Evolutionary conservation across 352 stramenopile species (phyloP), one percentile per base, ranked within the genome.

Genomic region (Phytophthora pini): DNA sequence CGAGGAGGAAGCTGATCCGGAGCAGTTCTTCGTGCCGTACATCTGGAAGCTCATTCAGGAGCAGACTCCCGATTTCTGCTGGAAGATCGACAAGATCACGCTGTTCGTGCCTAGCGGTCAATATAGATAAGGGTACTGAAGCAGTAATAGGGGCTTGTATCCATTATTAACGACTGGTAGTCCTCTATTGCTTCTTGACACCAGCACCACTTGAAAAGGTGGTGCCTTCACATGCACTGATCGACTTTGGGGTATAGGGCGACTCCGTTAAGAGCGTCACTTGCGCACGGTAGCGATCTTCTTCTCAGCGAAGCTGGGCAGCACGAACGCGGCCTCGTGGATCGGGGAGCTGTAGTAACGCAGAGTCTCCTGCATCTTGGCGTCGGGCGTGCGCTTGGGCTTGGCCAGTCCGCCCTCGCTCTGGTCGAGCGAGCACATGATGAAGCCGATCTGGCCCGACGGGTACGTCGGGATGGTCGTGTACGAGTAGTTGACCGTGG

Each of bases 381-480:
- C 68, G 27, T 74, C 76, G 4, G 85, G 84, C 59, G 49, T 46
- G 52, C 86, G 86, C 83, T 93, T 93, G 48, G 88, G 84, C 70
- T 83, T 88, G 56, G 70, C 69, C 57, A 95, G 64, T 10, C 76
- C 77, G 22, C 79, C 72, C 9, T 72, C 59, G 57, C 70, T 80
- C 31, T 94, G 71, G 65, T 93, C 84, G 11, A 94, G 73, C 55
- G 88, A 90, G 80, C 88, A 95, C 68, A 98, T 79, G 64, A 98
- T 94, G 72, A 99, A 99, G 36, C 97, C 98, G 79, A 99, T 99
- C 78, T 99, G 97, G 44, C 97, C 98, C 41, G 89, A 98, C 8
- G 98, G 98, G 87, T 99, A 99, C 24, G 97, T 99, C 5, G 98
- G 98, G 70, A 99, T 99, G 46, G 93, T 99, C 46, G 96, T 99